Conservation (phyloP, 202 grass and related monocot genomes). For the Dendrocalamus latiflorus region DNA sequence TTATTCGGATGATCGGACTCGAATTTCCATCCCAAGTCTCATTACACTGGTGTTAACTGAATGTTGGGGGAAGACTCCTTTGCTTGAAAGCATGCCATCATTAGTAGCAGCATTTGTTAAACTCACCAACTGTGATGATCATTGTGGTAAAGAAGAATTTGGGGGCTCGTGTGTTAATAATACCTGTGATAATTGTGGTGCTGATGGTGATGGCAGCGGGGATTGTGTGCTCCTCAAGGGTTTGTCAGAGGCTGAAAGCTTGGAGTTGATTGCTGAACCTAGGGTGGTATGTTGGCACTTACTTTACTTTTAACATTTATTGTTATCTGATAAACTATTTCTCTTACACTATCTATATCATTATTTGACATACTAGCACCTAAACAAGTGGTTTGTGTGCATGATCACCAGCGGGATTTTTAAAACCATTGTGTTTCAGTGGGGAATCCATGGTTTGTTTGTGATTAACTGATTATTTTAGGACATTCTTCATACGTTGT, state of each 20-base stretch:
- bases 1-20: neutral
- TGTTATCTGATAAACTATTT: neutral
- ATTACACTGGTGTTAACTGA: neutral
- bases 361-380: neutral
- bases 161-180: neutral
- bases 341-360: neutral
- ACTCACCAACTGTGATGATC: neutral
- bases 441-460: neutral
- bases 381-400: neutral
- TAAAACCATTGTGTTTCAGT: neutral
- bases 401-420: neutral
- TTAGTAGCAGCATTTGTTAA: slow-evolving; percentile 1
- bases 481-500: neutral
- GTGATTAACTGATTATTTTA: neutral
- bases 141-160: slow-evolving; percentile 5
- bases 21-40: slow-evolving; percentile 10
- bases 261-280: slow-evolving; percentile 22
- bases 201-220: neutral
- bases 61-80: neutral
- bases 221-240: slow-evolving; percentile 12
- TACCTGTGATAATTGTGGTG: neutral
- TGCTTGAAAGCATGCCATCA: slow-evolving; percentile 24
- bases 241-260: slow-evolving; percentile 21
- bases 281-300: slow-evolving; percentile 2
- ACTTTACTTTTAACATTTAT: neutral